A percentile compares a stretch with the other conserved stretches of the same genome.
Conservation (phyloP, 208 protist species). For the Leishmania lainsoni region DNA sequence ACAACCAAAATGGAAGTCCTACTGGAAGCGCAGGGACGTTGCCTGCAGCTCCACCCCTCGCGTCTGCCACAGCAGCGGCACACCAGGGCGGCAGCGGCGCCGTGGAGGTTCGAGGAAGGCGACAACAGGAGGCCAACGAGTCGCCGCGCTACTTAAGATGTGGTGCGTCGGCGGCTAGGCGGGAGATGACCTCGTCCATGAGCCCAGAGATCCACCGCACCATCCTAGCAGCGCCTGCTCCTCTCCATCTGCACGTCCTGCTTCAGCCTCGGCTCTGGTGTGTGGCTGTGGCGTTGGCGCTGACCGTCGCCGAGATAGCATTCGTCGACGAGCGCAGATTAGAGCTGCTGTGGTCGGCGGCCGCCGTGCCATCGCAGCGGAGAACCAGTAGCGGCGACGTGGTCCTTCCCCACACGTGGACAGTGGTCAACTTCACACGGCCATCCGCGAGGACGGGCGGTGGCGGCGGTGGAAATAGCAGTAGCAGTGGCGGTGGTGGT, state of each 20-base stretch:
- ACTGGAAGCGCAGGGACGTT: not conserved
- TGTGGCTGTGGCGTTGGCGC: slow-evolving; percentile 33
- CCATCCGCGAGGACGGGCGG: not conserved
- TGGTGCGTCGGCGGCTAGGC: not conserved
- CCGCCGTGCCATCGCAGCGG: not conserved
- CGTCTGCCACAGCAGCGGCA: not conserved
- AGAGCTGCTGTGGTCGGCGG: slow-evolving; percentile 29
- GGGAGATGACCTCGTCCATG: not conserved
- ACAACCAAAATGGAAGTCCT: not conserved
- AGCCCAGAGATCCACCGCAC: not conserved
- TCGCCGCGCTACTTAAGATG: not conserved
- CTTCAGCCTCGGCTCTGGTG: slow-evolving; percentile 49
- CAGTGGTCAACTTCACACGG: not conserved
- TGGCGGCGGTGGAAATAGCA: no score
- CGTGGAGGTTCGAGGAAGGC: not conserved
- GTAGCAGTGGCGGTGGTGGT: no score
- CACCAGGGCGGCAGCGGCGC: not conserved
- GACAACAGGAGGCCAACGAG: not conserved
- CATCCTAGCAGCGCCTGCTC: slow-evolving; percentile 5
- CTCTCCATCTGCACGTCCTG: slow-evolving; percentile 25
- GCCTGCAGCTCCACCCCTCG: not conserved
- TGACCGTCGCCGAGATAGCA: slow-evolving; percentile 57
- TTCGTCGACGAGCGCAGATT: slow-evolving; percentile 34
- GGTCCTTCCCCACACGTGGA: slow-evolving; percentile 24
- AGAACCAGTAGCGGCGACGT: not conserved